Percentiles rank a stretch among this genome's conserved stretches.
These are phyloP conservation scores for Pyricularia grisea DNA, from an alignment of 2,329 filamentous ascomycete genomes.

Conservation along the genomic window DNA sequence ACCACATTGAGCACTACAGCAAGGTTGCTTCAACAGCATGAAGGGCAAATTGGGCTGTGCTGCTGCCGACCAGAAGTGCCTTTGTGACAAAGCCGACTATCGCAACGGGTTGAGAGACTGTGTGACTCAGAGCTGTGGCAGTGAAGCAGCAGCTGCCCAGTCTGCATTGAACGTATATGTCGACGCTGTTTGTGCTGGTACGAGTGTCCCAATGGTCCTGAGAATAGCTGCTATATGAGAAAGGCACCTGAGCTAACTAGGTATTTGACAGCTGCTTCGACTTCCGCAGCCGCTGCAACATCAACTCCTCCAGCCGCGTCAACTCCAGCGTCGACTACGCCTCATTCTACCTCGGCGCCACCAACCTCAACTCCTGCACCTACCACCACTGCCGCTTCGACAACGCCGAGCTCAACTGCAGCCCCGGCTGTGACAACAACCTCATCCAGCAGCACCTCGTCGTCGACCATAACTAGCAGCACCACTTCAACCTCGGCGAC, in stretches of 20 bases:
- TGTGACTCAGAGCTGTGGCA: slow-evolving; percentile 8
- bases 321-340: background rate
- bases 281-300: background rate
- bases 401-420: background rate
- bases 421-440: background rate
- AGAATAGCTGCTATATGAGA: background rate
- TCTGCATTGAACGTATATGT: slow-evolving; percentile 10
- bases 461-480: background rate
- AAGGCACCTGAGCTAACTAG: background rate
- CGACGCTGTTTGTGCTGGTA: slow-evolving; percentile 12
- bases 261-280: background rate
- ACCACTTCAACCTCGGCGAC: background rate
- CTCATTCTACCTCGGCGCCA: background rate
- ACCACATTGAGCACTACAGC: slow-evolving; percentile 5
- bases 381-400: background rate
- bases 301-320: slow-evolving; percentile 2
- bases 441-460: slow-evolving; percentile 1
- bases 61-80: slow-evolving; percentile 8
- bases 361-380: background rate
- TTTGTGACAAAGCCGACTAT: slow-evolving; percentile 11
- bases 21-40: slow-evolving; percentile 13
- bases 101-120: slow-evolving; percentile 12
- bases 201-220: background rate
- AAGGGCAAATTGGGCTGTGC: slow-evolving; percentile 10
- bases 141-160: slow-evolving; percentile 7